Evolutionary conservation across 305 asterid genomes (phyloP), one percentile per base, ranked within the genome.

Genomic region (Fraxinus greggii): DNA sequence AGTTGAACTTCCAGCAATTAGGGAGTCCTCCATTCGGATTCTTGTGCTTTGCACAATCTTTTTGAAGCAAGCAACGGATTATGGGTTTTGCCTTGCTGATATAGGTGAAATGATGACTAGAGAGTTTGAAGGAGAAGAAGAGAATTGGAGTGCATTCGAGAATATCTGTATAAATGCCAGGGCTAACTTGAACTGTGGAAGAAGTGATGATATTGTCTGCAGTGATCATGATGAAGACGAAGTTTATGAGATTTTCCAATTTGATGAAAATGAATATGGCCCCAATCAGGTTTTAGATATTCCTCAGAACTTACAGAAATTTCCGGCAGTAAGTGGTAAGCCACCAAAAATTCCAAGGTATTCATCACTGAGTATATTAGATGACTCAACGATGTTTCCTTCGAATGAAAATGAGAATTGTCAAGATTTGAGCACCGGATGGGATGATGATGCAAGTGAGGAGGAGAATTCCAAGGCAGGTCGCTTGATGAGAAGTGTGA

Each of bases 31-130:
- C 29, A 74, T 94, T 83, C 87, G 97, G 45, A 92, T 92, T 86
- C 97, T 94, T 9, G 90, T 94, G 79, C 89, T 94, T 5, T 92
- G 97, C 88, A 94, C 97, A 1, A 87, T 87, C 76, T 90, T 94
- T 83, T 83, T 94, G 85, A 92, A 94, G 90, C 85, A 85, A 78
- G 97, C 97, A 26, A 84, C 88, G 4, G 80, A 82, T 15, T 88
- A 82, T 23, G 97, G 96, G 75, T 79, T 94, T 83, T 90, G 97
- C 72, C 92, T 92, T 75, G 91, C 97, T 72, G 97, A 94, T 75
- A 94, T 94, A 72, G 98, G 98, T 29, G 94, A 91, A 63, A 92
- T 94, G 92, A 92, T 94, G 97, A 93, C 93, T 23, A 84, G 98
- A 26, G 91, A 90, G 51, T 91, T 91, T 45, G 80, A 88, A 6